Conservation (phyloP, 176 grass and related monocot species). For the Eleusine indica region DNA sequence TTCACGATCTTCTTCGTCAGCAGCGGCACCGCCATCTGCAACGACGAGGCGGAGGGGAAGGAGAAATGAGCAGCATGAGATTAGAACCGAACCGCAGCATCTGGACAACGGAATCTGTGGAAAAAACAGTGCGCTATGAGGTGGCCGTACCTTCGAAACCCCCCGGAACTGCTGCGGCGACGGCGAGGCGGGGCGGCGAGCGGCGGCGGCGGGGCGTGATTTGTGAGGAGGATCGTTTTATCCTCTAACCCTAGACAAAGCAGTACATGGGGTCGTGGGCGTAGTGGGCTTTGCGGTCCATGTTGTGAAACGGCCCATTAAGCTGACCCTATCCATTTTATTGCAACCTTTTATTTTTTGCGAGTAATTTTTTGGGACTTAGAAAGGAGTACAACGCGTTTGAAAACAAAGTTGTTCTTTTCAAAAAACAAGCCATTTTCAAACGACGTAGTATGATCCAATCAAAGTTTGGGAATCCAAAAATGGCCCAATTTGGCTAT, state of each 20-base stretch:
- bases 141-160: constrained; percentile 2
- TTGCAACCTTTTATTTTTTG: not conserved
- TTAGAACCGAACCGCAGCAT: not conserved
- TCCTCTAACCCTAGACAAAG: not conserved
- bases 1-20: constrained; percentile 77
- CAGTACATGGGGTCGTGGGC: not conserved
- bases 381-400: not conserved
- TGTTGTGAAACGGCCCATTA: not conserved
- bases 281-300: not conserved
- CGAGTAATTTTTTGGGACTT: not conserved
- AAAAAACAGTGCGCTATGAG: not conserved
- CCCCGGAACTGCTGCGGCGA: not conserved
- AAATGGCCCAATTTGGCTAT: not conserved
- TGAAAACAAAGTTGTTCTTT: not conserved
- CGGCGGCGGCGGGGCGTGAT: not conserved
- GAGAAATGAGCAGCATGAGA: not conserved
- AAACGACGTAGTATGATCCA: not conserved
- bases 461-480: not conserved
- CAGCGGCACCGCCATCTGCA: constrained; percentile 72
- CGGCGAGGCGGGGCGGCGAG: not conserved
- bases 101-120: not conserved
- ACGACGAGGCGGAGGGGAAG: not conserved
- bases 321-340: not conserved
- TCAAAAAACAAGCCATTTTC: not conserved
- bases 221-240: not conserved